Evolutionary conservation across 2,329 filamentous ascomycete species (phyloP).

Genomic region (Exophiala xenobiotica): DNA sequence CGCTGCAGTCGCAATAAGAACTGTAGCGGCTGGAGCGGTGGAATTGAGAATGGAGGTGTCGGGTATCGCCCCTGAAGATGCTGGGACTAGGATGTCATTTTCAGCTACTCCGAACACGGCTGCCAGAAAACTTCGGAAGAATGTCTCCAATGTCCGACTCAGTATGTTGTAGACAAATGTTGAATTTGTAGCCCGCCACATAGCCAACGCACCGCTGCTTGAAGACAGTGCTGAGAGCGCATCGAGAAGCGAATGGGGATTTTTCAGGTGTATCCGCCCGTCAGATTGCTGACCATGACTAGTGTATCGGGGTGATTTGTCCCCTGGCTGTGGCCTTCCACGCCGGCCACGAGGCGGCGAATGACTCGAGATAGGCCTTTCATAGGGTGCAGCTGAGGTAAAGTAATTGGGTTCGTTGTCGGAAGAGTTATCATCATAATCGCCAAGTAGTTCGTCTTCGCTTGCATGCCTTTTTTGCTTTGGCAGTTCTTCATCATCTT

Average conservation of each 20-base stretch:
- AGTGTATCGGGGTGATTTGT: conserved; percentile 1
- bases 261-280: conserved; percentile 69
- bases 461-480: conserved; percentile 2
- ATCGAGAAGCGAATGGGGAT: conserved; percentile 78
- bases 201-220: conserved; percentile 83
- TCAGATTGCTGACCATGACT: conserved; percentile 32
- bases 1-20: conserved; percentile 68
- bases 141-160: conserved; percentile 83
- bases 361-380: conserved; percentile 38
- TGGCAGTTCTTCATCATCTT: conserved; percentile 32
- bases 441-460: conserved; percentile 29
- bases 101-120: conserved; percentile 89
- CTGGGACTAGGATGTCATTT: conserved; percentile 55
- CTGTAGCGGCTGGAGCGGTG: conserved; percentile 75
- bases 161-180: conserved; percentile 90
- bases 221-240: conserved; percentile 85
- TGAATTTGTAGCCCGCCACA: conserved; percentile 91
- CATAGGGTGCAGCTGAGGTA: conserved; percentile 37
- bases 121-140: conserved; percentile 85
- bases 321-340: conserved; percentile 40
- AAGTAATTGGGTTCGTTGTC: conserved; percentile 53
- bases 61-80: conserved; percentile 39
- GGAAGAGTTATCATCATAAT: conserved; percentile 37
- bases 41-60: conserved; percentile 70
- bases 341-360: conserved; percentile 37